Evolutionary conservation across 2,329 filamentous ascomycete species (phyloP).

Genomic region (Fusarium keratoplasticum): DNA sequence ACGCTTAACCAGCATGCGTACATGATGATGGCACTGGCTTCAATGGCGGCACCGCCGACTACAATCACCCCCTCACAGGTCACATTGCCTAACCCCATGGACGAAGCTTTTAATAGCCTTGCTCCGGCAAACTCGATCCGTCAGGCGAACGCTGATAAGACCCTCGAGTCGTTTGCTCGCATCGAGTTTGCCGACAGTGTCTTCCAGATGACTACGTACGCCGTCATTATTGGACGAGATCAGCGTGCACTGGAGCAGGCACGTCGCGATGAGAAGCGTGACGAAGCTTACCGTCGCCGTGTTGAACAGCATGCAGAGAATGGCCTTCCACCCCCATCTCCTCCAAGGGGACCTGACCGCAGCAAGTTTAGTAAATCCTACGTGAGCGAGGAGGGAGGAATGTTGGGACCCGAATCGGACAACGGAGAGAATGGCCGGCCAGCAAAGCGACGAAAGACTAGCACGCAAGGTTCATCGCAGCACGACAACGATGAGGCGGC

Average conservation of each 20-base stretch:
- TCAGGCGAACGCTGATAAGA: conserved; percentile 53
- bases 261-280: conserved; percentile 61
- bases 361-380: conserved; percentile 72
- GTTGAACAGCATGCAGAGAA: conserved; percentile 60
- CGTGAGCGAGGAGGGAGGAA: conserved; percentile 76
- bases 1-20: conserved; percentile 54
- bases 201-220: conserved; percentile 82
- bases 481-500: conserved; percentile 55
- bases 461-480: conserved; percentile 56
- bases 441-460: conserved; percentile 60
- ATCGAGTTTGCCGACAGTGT: conserved; percentile 80
- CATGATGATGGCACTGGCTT: conserved; percentile 60
- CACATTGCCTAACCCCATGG: conserved; percentile 54
- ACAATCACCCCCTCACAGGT: conserved; percentile 61
- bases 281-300: conserved; percentile 57
- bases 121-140: conserved; percentile 48
- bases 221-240: conserved; percentile 79
- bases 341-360: conserved; percentile 59
- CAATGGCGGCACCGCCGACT: conserved; percentile 55
- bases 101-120: conserved; percentile 46
- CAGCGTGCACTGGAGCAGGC: conserved; percentile 68
- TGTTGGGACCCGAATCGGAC: conserved; percentile 72
- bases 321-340: conserved; percentile 64
- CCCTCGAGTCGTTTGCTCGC: conserved; percentile 67
- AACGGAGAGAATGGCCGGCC: conserved; percentile 62